phyloP scores from a whole-genome alignment of 495 filamentous ascomycete species.

The Podospora bellae-mahoneyi region DNA sequence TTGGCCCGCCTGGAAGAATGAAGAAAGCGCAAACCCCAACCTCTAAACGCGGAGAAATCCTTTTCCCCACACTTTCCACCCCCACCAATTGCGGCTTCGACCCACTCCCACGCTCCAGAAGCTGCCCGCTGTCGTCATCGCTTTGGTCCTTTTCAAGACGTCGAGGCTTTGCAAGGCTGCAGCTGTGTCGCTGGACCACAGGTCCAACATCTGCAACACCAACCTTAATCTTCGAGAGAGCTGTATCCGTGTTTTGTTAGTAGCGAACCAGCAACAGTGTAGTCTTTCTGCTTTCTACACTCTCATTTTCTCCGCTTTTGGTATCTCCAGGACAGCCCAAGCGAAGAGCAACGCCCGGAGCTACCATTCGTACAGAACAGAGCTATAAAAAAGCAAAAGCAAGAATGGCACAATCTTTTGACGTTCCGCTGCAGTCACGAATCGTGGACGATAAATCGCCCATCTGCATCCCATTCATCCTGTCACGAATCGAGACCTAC shows the following conservation, averaged over 20 bases:
- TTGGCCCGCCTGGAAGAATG: neutral
- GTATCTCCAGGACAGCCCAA: neutral
- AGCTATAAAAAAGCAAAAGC: neutral
- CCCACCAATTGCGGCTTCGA: neutral
- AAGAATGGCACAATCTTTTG: constrained; percentile 17
- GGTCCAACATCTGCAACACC: neutral
- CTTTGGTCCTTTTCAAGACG: constrained; percentile 3
- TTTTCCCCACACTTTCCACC: constrained; percentile 6
- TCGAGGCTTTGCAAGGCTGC: neutral
- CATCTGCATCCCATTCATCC: constrained; percentile 80
- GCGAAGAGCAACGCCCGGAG: neutral
- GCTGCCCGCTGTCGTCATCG: constrained; percentile 24
- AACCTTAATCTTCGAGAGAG: neutral
- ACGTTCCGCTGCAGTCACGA: constrained; percentile 30
- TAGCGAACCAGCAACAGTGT: neutral
- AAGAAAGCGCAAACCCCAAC: neutral
- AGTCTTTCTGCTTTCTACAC: neutral
- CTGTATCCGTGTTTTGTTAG: neutral
- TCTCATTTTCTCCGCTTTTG: neutral
- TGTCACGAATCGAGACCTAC: constrained; percentile 59
- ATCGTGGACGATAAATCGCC: constrained; percentile 82
- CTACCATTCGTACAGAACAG: neutral
- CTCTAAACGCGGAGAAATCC: constrained; percentile 7
- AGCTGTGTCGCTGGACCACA: neutral
- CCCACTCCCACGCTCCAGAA: constrained; percentile 3